Percentiles rank a stretch among this genome's conserved stretches.
Evolutionary conservation across 2,329 filamentous ascomycete species (phyloP).

Genomic region (Hymenoscyphus albidus): DNA sequence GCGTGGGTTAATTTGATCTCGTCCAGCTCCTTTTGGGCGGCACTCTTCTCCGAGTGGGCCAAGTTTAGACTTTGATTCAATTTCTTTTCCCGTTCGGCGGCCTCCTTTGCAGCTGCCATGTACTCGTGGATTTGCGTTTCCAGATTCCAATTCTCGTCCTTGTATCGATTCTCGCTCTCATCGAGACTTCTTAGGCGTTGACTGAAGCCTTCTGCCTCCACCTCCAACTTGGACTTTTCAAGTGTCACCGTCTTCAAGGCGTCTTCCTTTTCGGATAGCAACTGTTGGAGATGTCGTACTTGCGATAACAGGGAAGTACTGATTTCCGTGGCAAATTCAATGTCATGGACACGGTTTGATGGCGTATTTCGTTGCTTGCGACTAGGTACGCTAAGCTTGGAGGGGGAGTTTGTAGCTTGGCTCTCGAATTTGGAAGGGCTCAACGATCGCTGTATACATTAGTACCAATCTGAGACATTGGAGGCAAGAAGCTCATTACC

Average conservation of each 20-base stretch:
- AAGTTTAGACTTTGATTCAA: constrained; percentile 68
- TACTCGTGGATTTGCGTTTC: constrained; percentile 90
- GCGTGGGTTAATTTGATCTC: constrained; percentile 78
- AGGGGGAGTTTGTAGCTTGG: constrained; percentile 79
- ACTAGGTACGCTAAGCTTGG: constrained; percentile 82
- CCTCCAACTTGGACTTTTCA: constrained; percentile 76
- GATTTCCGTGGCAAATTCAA: constrained; percentile 97
- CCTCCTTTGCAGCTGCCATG: constrained; percentile 67
- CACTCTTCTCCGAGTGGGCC: constrained; percentile 69
- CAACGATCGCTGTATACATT: constrained; percentile 31
- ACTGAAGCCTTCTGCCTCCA: constrained; percentile 73
- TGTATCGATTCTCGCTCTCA: constrained; percentile 92
- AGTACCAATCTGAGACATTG: constrained; percentile 4
- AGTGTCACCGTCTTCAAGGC: constrained; percentile 69
- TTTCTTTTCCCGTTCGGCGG: constrained; percentile 77
- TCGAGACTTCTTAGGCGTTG: constrained; percentile 80
- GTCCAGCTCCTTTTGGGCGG: constrained; percentile 81
- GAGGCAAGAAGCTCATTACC: constrained; percentile 34
- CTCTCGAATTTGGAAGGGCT: constrained; percentile 78
- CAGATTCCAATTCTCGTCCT: constrained; percentile 97
- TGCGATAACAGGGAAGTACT: constrained; percentile 93
- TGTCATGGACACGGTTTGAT: constrained; percentile 84
- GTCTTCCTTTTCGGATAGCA: constrained; percentile 85
- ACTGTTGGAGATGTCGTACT: constrained; percentile 81
- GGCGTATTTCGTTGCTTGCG: constrained; percentile 89